These are phyloP conservation scores for Xerocomus brunneocitrinus DNA, from an alignment of 768 basidiomycete genomes.

Conservation along the genomic window DNA sequence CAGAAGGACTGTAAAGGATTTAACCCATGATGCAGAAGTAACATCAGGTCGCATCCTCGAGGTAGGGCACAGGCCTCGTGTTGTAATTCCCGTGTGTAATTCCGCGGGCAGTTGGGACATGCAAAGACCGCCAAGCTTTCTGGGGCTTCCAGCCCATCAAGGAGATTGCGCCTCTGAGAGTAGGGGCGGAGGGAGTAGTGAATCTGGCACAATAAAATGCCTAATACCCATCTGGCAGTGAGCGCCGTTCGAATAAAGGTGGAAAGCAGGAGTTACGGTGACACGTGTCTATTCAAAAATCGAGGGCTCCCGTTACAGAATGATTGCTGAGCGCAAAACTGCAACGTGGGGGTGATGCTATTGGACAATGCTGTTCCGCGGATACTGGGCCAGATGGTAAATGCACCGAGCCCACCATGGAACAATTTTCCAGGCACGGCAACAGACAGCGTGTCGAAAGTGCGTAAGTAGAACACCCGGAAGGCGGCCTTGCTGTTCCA, in stretches of 20 bases:
- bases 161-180: slow-evolving; percentile 2
- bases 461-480: slow-evolving; percentile 11
- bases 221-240: not conserved
- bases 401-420: slow-evolving; percentile 1
- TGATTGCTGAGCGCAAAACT: not conserved
- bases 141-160: slow-evolving; percentile 4
- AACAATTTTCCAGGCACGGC: slow-evolving; percentile 5
- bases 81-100: slow-evolving; percentile 14
- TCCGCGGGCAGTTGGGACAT: slow-evolving; percentile 21
- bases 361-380: slow-evolving; percentile 12
- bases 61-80: slow-evolving; percentile 10
- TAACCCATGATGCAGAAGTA: not conserved
- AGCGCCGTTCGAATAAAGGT: slow-evolving; percentile 1
- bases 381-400: slow-evolving; percentile 5
- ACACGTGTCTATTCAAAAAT: slow-evolving; percentile 9
- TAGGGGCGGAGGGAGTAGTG: not conserved
- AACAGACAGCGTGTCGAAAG: slow-evolving; percentile 8
- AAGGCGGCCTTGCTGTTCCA: slow-evolving; percentile 4
- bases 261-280: not conserved
- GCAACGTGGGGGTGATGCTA: not conserved
- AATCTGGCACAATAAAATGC: slow-evolving; percentile 4
- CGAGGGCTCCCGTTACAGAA: not conserved
- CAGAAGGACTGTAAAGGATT: not conserved
- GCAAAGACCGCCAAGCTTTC: slow-evolving; percentile 16
- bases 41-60: slow-evolving; percentile 2